Base-by-base conservation (phyloP, 1,284 basidiomycete genomes). In the Cystobasidium sp. region DNA sequence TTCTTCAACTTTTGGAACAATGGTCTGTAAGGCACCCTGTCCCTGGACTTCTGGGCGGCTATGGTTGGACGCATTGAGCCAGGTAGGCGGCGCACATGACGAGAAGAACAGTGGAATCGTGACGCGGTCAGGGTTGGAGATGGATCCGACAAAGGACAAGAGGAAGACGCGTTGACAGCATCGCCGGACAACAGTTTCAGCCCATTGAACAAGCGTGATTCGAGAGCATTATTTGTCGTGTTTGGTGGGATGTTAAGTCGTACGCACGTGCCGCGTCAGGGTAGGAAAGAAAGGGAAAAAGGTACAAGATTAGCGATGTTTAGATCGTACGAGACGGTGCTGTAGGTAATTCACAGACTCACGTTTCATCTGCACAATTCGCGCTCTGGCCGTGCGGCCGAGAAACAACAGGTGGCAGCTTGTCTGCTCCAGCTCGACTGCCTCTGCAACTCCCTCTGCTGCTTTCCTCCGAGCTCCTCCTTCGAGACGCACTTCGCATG, bases 1-100 rank as follows among this genome's bases (percentile, higher is more conserved):
- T n/a, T 59, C 56, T 43, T 59, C 56, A 4, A 59, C 12, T n/a
- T 59, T 59, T 1, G 56, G 56, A 59, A 59, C 56, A 41, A 59
- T 43, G 37, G 56, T n/a, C 6, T n/a, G 46, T 3, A 49, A 12
- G 46, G 12, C 46, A n/a, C 5, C 31, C 31, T 31, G 31, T 31
- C 2, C 31, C 31, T 31, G 31, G 5, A 31, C 31, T 31, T 31
- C 31, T 31, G 31, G 31, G 31, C 31, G 31, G 31, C 31, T 31
- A 31, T 31, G 31, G 31, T 5, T 31, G 31, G 31, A 31, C 31
- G 31, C 31, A 31, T 31, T 31, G 31, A 31, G 31, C 31, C 31
- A 31, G 31, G 31, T 31, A 31, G 31, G 31, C 31, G 31, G 5
- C 31, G 31, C 5, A 31, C 31, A 31, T 31, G 1, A 5, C 31